Evolutionary conservation across 1,139 yeast genomes (phyloP), one percentile per base, ranked within the genome.

Genomic region (Debaryomycetaceae sp.): DNA sequence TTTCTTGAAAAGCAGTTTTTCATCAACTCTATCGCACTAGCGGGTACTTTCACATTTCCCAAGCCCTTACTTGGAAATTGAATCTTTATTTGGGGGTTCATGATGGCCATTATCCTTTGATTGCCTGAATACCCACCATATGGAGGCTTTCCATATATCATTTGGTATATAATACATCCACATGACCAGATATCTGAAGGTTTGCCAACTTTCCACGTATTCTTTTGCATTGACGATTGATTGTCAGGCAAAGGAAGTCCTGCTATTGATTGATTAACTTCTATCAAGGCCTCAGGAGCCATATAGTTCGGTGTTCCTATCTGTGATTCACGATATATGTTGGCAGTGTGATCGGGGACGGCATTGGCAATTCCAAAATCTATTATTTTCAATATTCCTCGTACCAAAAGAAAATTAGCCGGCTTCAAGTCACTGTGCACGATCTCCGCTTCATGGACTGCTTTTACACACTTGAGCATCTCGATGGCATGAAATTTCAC

Each of bases 131-230:
- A 88, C 1, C 77, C 75, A 0, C 90, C 96, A 68, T 89, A 91
- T 1, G 99, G 99, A 2, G 97, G 95, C 51, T 77, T 78, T 0
- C 97, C 97, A 58, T 93, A 93, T 4, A 91, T 80, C 96, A 95
- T 89, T 65, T 93, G 98, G 65, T 91, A 93, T 4, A 93, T 75
- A 5, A 93, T 93, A 62, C 99, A 90, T 0, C 99, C 99, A 66
- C 97, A 87, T 20, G 98, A 90, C 99, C 99, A 93, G 9, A 95
- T 83, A 68, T 93, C 99, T 1, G 98, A 87, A 0, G 99, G 97
- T 57, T 83, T 86, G 1, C 99, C 98, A 6, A 91, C 96, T 60
- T 82, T 87, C 95, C 95, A 86, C 45, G 85, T 81, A 48, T 77
- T 69, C 34, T 62, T 65, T 24, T 56, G 62, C 49, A 45, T 56